phyloP scores from a whole-genome alignment of 2,329 filamentous ascomycete genomes.

The Scopulariopsis brevicaulis region DNA sequence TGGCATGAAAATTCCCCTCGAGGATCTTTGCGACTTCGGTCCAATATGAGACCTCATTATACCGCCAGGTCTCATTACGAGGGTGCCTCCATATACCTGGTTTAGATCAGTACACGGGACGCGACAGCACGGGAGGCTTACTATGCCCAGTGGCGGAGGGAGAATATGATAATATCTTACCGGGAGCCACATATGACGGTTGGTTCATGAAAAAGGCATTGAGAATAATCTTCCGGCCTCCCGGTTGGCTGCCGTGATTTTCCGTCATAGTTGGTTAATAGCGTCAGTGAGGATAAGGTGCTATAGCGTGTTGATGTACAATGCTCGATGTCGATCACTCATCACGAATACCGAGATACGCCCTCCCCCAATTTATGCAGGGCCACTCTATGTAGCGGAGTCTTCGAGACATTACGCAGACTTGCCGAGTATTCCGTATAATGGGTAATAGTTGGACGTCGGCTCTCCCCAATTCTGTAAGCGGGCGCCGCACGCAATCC shows the following conservation, averaged over 20 bases:
- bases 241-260: not conserved
- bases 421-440: too few species aligned
- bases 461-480: not conserved
- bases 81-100: constrained; percentile 11
- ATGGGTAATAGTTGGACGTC: too few species aligned
- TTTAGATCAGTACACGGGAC: not conserved
- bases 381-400: not conserved
- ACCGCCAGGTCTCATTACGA: constrained; percentile 9
- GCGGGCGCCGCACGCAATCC: not conserved
- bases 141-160: too few species aligned
- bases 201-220: constrained; percentile 12
- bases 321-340: not conserved
- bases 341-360: not conserved
- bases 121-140: too few species aligned
- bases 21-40: constrained; percentile 33
- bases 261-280: not conserved
- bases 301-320: not conserved
- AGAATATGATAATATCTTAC: not conserved
- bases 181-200: constrained; percentile 7
- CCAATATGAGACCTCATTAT: constrained; percentile 25
- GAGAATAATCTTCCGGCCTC: constrained; percentile 3
- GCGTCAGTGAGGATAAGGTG: not conserved
- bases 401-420: too few species aligned
- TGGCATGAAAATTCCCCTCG: constrained; percentile 33
- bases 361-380: not conserved